Evolutionary conservation across 352 stramenopile genomes (phyloP), one percentile per base, ranked within the genome.

Genomic region (Phytophthora hibernalis): DNA sequence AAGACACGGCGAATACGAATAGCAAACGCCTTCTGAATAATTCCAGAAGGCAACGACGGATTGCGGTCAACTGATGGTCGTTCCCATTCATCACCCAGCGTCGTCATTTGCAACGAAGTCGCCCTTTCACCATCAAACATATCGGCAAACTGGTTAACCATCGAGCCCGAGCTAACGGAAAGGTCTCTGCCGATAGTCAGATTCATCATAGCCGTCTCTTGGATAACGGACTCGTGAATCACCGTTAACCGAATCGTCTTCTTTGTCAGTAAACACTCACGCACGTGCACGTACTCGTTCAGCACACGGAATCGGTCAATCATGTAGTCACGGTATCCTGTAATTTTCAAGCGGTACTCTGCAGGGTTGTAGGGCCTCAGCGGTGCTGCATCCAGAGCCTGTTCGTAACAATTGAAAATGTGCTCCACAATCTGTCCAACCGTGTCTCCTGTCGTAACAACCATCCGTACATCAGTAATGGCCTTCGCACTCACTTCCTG

Each of bases 321-420:
- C 77, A 96, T 83, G 52, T 92, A 96, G 70, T 96, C 88, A 20
- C 87, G 85, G 57, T 86, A 95, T 21, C 88, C 86, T 10, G 81
- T 96, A 26, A 96, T 88, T 67, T 96, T 96, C 30, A 96, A 66
- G 52, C 90, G 75, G 56, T 94, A 96, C 66, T 96, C 83, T 30
- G 74, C 78, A 7, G 85, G 85, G 45, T 94, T 85, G 69, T 96
- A 96, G 12, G 87, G 83, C 42, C 74, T 74, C 56, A 96, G 68
- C 9, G 87, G 85, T 0, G 86, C 85, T 0, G 87, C 85, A 68
- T 94, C 85, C 4, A 94, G 64, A 16, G 78, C 80, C 60, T 91
- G 82, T 60, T 92, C 87, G 78, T 96, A 96, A 60, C 85, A 96
- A 55, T 93, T 92, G 63, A 96, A 96, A 24, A 96, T 94, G 54